Conservation (phyloP, 768 basidiomycete genomes). For the Cystofilobasidium capitatum region DNA sequence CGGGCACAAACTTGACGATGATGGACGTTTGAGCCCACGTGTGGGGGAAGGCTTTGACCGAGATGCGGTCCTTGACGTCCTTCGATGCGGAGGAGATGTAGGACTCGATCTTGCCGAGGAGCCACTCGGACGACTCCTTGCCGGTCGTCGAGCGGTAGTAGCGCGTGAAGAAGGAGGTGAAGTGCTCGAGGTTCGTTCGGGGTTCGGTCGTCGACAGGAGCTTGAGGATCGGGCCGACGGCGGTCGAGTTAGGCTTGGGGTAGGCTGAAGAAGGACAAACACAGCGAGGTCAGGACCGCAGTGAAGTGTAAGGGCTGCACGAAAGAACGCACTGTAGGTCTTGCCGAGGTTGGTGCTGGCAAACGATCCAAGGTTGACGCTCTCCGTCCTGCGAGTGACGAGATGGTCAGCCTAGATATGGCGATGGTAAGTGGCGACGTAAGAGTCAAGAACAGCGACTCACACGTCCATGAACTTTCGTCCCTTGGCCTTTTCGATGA, state of each 20-base stretch:
- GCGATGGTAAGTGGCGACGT: background rate
- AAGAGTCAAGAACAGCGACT: background rate
- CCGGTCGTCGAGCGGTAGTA: slow-evolving; percentile 60
- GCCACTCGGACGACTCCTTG: slow-evolving; percentile 65
- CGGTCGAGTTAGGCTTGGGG: slow-evolving; percentile 52
- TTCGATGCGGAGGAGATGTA: slow-evolving; percentile 16
- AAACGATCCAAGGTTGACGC: slow-evolving; percentile 6
- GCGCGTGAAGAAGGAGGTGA: slow-evolving; percentile 64
- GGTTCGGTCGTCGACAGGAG: slow-evolving; percentile 59
- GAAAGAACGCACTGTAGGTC: background rate
- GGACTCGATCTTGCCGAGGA: slow-evolving; percentile 52
- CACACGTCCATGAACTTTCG: slow-evolving; percentile 75
- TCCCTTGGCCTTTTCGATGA: slow-evolving; percentile 65
- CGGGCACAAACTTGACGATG: slow-evolving; percentile 65
- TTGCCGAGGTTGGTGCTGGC: background rate
- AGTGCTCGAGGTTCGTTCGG: slow-evolving; percentile 53
- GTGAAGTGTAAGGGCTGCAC: no score
- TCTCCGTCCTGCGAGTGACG: slow-evolving; percentile 1
- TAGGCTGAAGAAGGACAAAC: slow-evolving; percentile 41
- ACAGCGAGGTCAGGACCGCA: no score
- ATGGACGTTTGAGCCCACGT: slow-evolving; percentile 78
- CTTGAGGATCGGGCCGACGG: slow-evolving; percentile 54
- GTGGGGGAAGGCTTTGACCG: slow-evolving; percentile 63
- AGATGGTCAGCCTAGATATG: background rate
- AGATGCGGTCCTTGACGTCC: slow-evolving; percentile 43